These are phyloP conservation scores for Ammopiptanthus mongolicus DNA, from an alignment of 306 rosid genomes.

Conservation along the genomic window DNA sequence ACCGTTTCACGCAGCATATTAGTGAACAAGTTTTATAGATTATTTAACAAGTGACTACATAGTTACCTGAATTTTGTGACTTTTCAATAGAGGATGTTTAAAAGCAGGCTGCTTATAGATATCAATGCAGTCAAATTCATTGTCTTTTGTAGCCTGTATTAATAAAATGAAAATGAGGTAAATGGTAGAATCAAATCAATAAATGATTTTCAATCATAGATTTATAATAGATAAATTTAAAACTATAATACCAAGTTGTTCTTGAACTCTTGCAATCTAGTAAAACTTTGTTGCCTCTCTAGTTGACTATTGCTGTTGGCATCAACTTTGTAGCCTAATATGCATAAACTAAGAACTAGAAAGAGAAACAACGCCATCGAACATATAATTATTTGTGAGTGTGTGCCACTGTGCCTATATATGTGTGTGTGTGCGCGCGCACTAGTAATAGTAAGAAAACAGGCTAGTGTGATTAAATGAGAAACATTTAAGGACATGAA, in stretches of 20 bases:
- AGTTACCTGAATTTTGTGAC: constrained; percentile 5
- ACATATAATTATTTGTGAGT: too few relatives aligned
- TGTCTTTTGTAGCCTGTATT: not conserved
- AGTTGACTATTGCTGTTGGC: not conserved
- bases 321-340: not conserved
- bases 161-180: not conserved
- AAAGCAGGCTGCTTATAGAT: not conserved
- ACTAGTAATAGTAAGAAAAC: too few relatives aligned
- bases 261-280: not conserved
- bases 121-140: constrained; percentile 3
- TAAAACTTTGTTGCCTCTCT: not conserved
- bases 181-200: not conserved
- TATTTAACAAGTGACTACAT: too few relatives aligned
- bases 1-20: too few relatives aligned
- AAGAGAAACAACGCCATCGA: not conserved
- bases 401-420: too few relatives aligned
- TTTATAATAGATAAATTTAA: not conserved
- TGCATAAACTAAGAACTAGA: not conserved
- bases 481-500: too few relatives aligned
- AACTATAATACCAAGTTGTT: not conserved
- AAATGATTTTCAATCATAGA: not conserved
- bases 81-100: not conserved
- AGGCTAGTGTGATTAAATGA: too few relatives aligned
- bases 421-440: too few relatives aligned
- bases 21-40: too few relatives aligned